Base-by-base conservation (phyloP, 306 rosid species). In the Sesbania bispinosa region DNA sequence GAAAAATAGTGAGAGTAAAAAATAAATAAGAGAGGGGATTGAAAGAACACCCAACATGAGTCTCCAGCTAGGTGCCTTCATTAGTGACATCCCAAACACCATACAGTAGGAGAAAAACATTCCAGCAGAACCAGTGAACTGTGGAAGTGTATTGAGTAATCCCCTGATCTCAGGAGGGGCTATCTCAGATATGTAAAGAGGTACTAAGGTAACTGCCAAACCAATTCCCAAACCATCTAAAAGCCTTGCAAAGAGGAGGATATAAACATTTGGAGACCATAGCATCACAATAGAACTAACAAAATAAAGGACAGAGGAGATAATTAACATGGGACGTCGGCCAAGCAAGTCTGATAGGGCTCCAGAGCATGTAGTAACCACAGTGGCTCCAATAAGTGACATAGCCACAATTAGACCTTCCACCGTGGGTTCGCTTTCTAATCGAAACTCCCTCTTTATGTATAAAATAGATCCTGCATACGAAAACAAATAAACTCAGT, bases 131-230 rank as follows among this genome's bases (percentile, higher is more conserved):
- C 98, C 98, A 26, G 92, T 77, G 80, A 93, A 93, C 82, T 93
- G 98, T 0, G 98, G 98, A 26, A 93, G 90, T 16, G 98, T 93
- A 74, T 93, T 93, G 72, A 93, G 79, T 42, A 68, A 77, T 73
- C 98, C 98, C 78, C 98, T 90, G 29, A 88, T 90, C 83, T 93
- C 97, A 71, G 98, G 87, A 11, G 98, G 98, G 38, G 98, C 97
- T 0, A 89, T 93, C 94, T 93, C 98, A 46, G 97, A 93, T 62
- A 93, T 93, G 73, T 93, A 93, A 57, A 93, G 84, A 0, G 98
- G 98, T 42, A 88, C 90, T 62, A 93, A 73, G 50, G 98, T 93
- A 74, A 93, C 94, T 0, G 89, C 89, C 78, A 93, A 70, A 71
- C 98, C 98, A 66, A 93, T 74, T 33, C 97, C 98, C 33, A 93